Percentiles rank a stretch among this genome's conserved stretches.
phyloP scores from a whole-genome alignment of 2,329 filamentous ascomycete genomes.

The Diaporthe sp. region DNA sequence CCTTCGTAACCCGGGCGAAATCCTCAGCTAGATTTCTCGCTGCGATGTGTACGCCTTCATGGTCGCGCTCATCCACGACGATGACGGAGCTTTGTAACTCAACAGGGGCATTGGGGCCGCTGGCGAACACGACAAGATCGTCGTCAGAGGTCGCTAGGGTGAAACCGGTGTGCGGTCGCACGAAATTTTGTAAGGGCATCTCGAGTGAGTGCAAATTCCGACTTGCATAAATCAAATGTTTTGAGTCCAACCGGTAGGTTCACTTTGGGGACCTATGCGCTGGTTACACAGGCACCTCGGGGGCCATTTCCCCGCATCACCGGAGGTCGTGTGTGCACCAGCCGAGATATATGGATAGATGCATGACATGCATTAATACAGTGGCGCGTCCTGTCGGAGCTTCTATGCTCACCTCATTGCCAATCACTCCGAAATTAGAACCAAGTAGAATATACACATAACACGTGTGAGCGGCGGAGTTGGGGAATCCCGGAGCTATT shows the following conservation, averaged over 20 bases:
- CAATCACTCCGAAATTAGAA: not conserved
- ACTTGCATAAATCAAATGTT: not conserved
- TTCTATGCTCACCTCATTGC: not conserved
- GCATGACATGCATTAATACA: not conserved
- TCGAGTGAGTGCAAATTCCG: not conserved
- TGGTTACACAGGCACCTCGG: not conserved
- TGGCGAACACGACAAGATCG: not conserved
- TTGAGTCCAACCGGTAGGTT: not conserved
- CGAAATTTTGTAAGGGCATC: not conserved
- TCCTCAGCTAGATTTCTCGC: constrained; percentile 50
- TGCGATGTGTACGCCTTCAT: constrained; percentile 52
- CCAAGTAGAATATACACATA: no score
- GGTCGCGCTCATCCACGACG: constrained; percentile 50
- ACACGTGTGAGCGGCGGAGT: no score
- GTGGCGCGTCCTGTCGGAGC: not conserved
- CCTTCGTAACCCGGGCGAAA: constrained; percentile 47
- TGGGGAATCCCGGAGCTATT: no score
- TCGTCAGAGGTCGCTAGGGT: not conserved
- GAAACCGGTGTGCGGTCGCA: not conserved
- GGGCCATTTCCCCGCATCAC: not conserved
- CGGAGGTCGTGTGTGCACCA: not conserved
- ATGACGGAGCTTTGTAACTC: not conserved
- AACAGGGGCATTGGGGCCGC: not conserved
- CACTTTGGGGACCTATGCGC: not conserved
- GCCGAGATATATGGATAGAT: not conserved